Conservation (phyloP, 176 grass and related monocot species). For the Paspalum vaginatum region DNA sequence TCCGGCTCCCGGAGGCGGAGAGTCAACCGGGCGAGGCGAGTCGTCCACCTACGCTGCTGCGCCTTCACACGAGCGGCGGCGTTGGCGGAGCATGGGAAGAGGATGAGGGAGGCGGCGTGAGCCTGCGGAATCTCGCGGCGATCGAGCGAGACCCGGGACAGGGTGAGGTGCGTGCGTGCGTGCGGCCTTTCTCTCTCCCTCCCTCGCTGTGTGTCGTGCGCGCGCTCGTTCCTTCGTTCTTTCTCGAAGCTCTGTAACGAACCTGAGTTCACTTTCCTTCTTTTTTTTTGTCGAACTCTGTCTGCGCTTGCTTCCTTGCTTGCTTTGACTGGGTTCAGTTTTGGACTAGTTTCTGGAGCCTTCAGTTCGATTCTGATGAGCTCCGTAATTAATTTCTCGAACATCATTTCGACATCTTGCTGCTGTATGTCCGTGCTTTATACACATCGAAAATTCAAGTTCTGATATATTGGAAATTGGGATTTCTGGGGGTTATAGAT, state of each 20-base stretch:
- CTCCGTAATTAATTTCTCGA: neutral
- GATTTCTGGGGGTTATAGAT: neutral
- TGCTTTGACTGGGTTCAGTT: slow-evolving; percentile 2
- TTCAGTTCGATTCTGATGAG: neutral
- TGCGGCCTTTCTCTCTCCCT: neutral
- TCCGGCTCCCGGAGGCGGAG: slow-evolving; percentile 5
- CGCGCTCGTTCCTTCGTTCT: neutral
- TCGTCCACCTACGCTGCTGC: slow-evolving; percentile 44
- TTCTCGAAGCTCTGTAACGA: neutral
- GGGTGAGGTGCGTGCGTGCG: too few relatives aligned
- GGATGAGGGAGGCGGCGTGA: slow-evolving; percentile 20
- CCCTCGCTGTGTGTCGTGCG: too few relatives aligned
- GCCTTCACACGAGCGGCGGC: slow-evolving; percentile 12
- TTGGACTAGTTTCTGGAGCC: neutral
- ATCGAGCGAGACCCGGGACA: too few relatives aligned
- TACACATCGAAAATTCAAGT: slow-evolving; percentile 1
- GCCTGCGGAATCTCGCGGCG: neutral
- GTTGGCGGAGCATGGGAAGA: neutral
- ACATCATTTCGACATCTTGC: neutral
- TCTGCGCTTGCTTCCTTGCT: too few relatives aligned
- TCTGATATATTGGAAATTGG: neutral
- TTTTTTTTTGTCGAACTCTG: neutral
- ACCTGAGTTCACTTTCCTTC: too few relatives aligned
- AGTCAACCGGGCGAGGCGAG: slow-evolving; percentile 22
- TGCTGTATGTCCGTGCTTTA: neutral